Percentiles rank a stretch among this genome's conserved stretches.
phyloP scores from a whole-genome alignment of 108 stramenopile genomes.

The Schizochytrium sp. region DNA sequence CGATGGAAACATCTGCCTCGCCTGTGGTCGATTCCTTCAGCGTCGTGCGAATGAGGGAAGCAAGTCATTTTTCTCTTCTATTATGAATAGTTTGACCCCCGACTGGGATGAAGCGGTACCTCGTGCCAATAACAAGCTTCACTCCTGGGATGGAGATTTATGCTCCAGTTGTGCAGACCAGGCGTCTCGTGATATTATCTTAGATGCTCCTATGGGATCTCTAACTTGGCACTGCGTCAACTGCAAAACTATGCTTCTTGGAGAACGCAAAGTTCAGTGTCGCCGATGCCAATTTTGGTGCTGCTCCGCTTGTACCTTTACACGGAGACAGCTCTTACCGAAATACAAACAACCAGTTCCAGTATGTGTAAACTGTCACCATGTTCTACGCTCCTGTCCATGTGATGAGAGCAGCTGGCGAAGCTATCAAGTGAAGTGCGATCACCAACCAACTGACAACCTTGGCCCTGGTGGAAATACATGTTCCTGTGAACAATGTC shows the following conservation, averaged over 20 bases:
- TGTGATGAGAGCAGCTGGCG: slow-evolving; percentile 45
- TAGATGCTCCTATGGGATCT: slow-evolving; percentile 8
- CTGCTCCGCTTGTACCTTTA: slow-evolving; percentile 45
- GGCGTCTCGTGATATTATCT: background rate
- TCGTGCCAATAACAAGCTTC: background rate
- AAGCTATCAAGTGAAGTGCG: slow-evolving; percentile 19
- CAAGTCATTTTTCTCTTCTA: background rate
- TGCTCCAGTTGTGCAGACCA: background rate
- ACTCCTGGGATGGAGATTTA: slow-evolving; percentile 1
- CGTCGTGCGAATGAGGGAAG: background rate
- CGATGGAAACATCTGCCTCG: background rate
- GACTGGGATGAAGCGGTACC: slow-evolving; percentile 56
- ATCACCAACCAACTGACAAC: slow-evolving; percentile 14
- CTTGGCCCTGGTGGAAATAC: background rate
- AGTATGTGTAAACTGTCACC: slow-evolving; percentile 49
- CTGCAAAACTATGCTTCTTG: slow-evolving; percentile 17
- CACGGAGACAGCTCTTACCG: slow-evolving; percentile 16
- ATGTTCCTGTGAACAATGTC: slow-evolving; percentile 17
- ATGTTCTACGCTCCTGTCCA: slow-evolving; percentile 42
- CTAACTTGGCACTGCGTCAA: slow-evolving; percentile 48
- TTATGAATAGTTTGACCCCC: background rate
- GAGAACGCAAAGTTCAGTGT: slow-evolving; percentile 36
- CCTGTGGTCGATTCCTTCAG: slow-evolving; percentile 27
- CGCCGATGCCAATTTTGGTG: slow-evolving; percentile 7
- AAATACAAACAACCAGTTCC: background rate